Percentiles rank a stretch among this genome's conserved stretches.
Conservation (phyloP, 1,284 basidiomycete genomes). For the Ustilago cynodontis region DNA sequence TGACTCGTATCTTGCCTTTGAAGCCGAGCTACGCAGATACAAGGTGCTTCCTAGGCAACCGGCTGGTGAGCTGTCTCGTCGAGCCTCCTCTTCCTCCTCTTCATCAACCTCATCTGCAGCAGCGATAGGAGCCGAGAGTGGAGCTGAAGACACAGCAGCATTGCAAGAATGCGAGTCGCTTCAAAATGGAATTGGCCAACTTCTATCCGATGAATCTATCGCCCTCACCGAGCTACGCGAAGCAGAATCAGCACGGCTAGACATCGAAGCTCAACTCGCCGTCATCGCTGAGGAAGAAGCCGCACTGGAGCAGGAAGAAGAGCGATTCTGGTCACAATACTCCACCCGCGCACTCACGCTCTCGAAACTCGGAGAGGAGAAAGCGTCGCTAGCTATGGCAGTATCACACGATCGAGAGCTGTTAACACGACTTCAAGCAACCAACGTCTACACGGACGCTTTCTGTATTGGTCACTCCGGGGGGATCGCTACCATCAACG, state of each 20-base stretch:
- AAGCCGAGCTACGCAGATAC: conserved; percentile 55
- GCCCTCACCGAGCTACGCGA: conserved; percentile 40
- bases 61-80: neutral
- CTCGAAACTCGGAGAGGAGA: conserved; percentile 78
- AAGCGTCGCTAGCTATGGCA: conserved; percentile 80
- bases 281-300: conserved; percentile 80
- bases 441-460: conserved; percentile 98
- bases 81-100: conserved; percentile 16
- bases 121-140: neutral
- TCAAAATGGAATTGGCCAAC: conserved; percentile 38
- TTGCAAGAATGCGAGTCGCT: conserved; percentile 21
- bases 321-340: conserved; percentile 87
- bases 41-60: conserved; percentile 28
- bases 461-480: conserved; percentile 97
- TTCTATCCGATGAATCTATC: conserved; percentile 28
- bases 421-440: conserved; percentile 86
- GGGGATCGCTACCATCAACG: conserved; percentile 92
- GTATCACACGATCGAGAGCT: conserved; percentile 71
- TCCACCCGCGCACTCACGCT: conserved; percentile 79
- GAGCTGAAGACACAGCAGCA: conserved; percentile 12
- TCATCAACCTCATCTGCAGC: neutral
- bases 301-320: conserved; percentile 80
- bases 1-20: conserved; percentile 76
- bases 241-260: conserved; percentile 64
- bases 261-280: conserved; percentile 80